phyloP scores from a whole-genome alignment of 345 rosid genomes.

The Durio zibethinus region DNA sequence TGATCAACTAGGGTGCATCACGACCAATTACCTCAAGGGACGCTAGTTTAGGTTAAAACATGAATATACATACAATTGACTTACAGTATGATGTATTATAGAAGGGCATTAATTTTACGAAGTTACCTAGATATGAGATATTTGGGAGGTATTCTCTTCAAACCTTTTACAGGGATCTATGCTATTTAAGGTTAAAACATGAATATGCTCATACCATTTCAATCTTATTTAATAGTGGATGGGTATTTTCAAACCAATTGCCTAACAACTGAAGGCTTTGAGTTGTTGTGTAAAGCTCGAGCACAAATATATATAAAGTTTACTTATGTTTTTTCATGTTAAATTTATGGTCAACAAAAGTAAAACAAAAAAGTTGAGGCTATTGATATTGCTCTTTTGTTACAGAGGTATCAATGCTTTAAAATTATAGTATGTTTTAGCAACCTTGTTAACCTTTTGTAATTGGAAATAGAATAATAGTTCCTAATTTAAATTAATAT shows the following conservation, averaged over 20 bases:
- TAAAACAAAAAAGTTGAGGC: conserved; percentile 85
- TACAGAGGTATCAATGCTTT: conserved; percentile 56
- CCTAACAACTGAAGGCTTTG: conserved; percentile 64
- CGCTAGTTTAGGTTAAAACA: no score
- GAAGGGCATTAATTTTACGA: conserved; percentile 97
- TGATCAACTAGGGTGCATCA: no score
- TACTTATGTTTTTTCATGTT: conserved; percentile 96
- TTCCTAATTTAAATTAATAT: neutral
- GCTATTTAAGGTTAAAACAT: conserved; percentile 1
- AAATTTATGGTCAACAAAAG: conserved; percentile 97
- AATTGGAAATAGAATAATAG: neutral
- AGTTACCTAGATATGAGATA: conserved; percentile 80
- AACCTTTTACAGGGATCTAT: neutral
- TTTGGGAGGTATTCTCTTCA: conserved; percentile 56
- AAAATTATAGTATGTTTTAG: neutral
- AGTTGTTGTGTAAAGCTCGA: conserved; percentile 69
- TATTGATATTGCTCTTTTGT: conserved; percentile 82
- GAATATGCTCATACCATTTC: conserved; percentile 22
- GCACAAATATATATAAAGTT: conserved; percentile 96
- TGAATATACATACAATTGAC: no score
- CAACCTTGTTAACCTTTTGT: neutral
- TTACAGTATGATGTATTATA: conserved; percentile 99
- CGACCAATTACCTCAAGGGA: no score
- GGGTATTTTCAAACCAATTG: conserved; percentile 44
- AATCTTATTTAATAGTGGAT: conserved; percentile 44